Evolutionary conservation across 305 asterid species (phyloP), one percentile per base, ranked within the genome.

Genomic region (Solanum hybrid): DNA sequence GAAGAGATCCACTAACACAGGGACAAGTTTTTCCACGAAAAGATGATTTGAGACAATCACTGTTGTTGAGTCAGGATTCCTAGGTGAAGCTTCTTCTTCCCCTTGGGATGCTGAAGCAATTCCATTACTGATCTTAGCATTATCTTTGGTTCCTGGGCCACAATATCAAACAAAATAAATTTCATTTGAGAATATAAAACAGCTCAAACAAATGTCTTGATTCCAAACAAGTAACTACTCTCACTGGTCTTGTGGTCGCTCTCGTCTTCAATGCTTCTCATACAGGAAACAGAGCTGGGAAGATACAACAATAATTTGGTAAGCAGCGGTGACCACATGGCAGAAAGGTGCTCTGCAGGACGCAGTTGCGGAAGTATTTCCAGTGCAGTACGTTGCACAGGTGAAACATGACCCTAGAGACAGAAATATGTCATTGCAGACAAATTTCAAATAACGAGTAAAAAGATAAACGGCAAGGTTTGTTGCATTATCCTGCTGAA

Each of bases 21-120:
- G 97, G 72, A 96, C 95, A 92, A 97, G 96, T 93, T 96, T 97
- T 93, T 96, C 99, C 7, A 97, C 94, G 89, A 97, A 96, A 81
- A 96, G 89, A 91, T 95, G 93, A 90, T 91, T 88, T 81, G 95
- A 91, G 93, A 78, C 81, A 3, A 31, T 76, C 81, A 31, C 81
- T 76, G 81, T 90, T 90, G 90, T 81, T 89, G 93, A 90, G 78
- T 90, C 95, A 75, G 91, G 89, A 83, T 92, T 89, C 87, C 17
- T 80, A 61, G 90, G 88, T 88, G 93, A 90, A 89, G 87, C 93
- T 91, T 94, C 97, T 70, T 89, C 91, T 78, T 91, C 91, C 90
- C 91, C 93, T 91, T 90, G 92, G 41, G 90, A 91, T 83, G 92
- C 90, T 36, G 93, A 93, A 90, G 92, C 87, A 89, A 87, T 89